Base-by-base conservation (phyloP, 768 basidiomycete species). In the Dacryopinax primogenitus region DNA sequence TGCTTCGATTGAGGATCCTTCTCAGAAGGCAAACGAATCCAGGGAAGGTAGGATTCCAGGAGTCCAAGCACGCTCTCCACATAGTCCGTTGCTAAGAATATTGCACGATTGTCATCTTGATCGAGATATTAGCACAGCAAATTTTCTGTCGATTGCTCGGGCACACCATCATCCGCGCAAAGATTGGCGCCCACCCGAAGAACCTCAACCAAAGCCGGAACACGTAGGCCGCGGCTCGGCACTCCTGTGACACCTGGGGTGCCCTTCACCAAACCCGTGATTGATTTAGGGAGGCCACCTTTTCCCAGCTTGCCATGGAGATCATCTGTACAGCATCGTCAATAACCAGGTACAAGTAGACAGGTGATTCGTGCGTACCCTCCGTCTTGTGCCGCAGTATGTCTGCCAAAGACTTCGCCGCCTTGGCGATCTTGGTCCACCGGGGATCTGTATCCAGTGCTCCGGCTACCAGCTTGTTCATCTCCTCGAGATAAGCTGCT, bases 161-260 rank as follows among this genome's bases (percentile, higher is more conserved):
- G 34, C 83, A 67, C 68, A 85, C 88, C 84, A 70, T 92, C 88
- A 72, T 92, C 88, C 76, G 90, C 85, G 74, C 88, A 90, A 18
- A 92, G 75, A 74, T 92, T 92, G 13, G 90, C 90, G 28, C 84
- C 84, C 15, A 90, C 84, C 65, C 90, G 82, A 64, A 92, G 80
- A 33, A 90, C 75, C 72, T 92, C 87, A 66, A 82, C 51, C 11
- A 58, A 21, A 13, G 51, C 51, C 4, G 51, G 51, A 9, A 82
- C 26, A 85, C 77, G 11, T 81, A 80, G 9, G 80, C 71, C 62
- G 82, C 78, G 66, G 78, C 80, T 58, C 9, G 51, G 51, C 30
- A 58, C 51, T 11, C 51, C 51, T 23, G 26, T 58, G 3, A 58
- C 51, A 30, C 51, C 51, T 4, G 51, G 51, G 9, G 51, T 58